Base-by-base conservation (phyloP, 331 rosid species). In the Cucumis variabilis region DNA sequence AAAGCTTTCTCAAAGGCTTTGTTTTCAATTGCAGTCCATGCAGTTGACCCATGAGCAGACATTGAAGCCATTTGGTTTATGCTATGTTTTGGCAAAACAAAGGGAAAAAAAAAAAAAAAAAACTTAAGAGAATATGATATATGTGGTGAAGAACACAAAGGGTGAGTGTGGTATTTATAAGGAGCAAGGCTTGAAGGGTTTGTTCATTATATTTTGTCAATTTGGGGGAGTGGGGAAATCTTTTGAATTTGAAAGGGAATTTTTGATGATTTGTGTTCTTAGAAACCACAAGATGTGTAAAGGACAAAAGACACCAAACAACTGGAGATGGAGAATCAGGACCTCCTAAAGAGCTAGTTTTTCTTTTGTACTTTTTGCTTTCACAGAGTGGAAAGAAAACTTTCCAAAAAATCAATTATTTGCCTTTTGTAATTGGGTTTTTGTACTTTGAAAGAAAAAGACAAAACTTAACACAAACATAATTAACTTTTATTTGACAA, bases 1-100 rank as follows among this genome's bases (percentile, higher is more conserved):
- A n/a, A n/a, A n/a, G 86, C 86, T 28, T 48, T 46, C 55, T 84
- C 86, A 66, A 84, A 84, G 3, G 77, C 77, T 20, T 84, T 84
- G 86, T 84, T 84, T 41, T 84, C 60, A 62, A 0, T 66, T 12
- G 76, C 65, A 66, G 77, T 63, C 86, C 86, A 84, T n/a, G 46
- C 5, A 21, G 60, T n/a, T 0, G 77, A 67, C 9, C 86, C 86
- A 84, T 48, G 86, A 44, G 86, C 28, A 9, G 86, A 66, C 86
- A 84, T 84, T 15, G 86, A 84, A 28, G 86, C 77, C 86, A 84
- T 84, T 84, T 60, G 66, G 11, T 60, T 60, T 19, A 20, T 60
- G n/a, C 66, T 60, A 60, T 19, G 9, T 60, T 60, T 19, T 83
- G 28, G 28, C 21, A 15, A 70, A 70, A 70, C 21, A 70, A 28